Evolutionary conservation across 768 basidiomycete species (phyloP).

Genomic region (Trametes villosa): DNA sequence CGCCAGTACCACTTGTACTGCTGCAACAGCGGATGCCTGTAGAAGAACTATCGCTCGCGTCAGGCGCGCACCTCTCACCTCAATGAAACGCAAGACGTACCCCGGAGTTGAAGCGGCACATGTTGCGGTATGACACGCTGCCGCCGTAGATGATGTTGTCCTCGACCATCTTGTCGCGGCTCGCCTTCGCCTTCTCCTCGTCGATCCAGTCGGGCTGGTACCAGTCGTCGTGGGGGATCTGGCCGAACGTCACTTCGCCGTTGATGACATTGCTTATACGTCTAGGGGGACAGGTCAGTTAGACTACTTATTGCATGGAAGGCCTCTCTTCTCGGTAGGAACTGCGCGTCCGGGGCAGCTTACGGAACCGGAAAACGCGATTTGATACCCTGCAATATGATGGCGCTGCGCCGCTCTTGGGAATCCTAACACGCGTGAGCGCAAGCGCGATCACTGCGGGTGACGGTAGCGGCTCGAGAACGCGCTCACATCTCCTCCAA

Average conservation of each 20-base stretch:
- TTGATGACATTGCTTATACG: conserved; percentile 30
- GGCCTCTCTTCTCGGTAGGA: too few species aligned
- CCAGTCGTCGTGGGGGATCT: conserved; percentile 68
- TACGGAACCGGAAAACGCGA: too few species aligned
- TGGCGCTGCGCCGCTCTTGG: too few species aligned
- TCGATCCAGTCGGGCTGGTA: conserved; percentile 75
- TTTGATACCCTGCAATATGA: too few species aligned
- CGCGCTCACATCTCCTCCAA: too few species aligned
- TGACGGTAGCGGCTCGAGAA: too few species aligned
- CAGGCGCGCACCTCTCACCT: neutral
- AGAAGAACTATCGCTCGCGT: conserved; percentile 50
- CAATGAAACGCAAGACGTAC: conserved; percentile 38
- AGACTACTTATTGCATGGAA: too few species aligned
- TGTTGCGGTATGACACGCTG: conserved; percentile 64
- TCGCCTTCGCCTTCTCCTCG: conserved; percentile 59
- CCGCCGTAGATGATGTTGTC: conserved; percentile 54
- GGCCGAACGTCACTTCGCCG: conserved; percentile 55
- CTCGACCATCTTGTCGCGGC: conserved; percentile 53
- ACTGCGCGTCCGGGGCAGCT: too few species aligned
- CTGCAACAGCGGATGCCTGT: conserved; percentile 65
- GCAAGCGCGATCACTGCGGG: too few species aligned
- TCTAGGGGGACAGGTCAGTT: conserved; percentile 5
- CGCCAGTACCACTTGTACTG: conserved; percentile 82
- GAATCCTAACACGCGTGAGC: too few species aligned
- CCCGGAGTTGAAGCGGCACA: conserved; percentile 78